Evolutionary conservation across 2,329 filamentous ascomycete species (phyloP).

Genomic region (Botrytis pseudocinerea): DNA sequence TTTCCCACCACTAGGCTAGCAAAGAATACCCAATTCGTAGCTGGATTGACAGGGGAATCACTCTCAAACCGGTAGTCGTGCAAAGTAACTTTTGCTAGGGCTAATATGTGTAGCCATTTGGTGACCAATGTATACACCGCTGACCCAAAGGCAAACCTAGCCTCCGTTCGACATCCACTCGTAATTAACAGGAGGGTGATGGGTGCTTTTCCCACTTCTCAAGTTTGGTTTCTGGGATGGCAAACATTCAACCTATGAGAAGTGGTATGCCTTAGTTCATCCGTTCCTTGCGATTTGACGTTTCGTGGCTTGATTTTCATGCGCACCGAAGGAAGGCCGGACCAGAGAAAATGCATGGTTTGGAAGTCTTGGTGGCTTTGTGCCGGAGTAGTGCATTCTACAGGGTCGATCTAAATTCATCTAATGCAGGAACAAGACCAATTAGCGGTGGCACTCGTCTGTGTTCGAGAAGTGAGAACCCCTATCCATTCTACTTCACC

Average conservation of each 20-base stretch:
- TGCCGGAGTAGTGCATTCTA: not conserved
- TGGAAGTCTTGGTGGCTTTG: not conserved
- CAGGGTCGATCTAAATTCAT: not conserved
- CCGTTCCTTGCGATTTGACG: constrained; percentile 13
- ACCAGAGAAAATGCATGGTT: constrained; percentile 19
- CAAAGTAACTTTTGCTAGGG: not conserved
- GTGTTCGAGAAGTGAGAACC: not conserved
- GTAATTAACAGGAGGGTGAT: not conserved
- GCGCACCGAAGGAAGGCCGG: constrained; percentile 20
- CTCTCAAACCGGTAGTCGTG: constrained; percentile 16
- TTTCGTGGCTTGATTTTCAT: constrained; percentile 19
- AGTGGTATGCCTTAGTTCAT: not conserved
- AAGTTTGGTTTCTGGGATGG: not conserved
- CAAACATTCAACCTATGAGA: constrained; percentile 9
- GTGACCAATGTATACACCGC: constrained; percentile 5
- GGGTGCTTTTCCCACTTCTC: constrained; percentile 1
- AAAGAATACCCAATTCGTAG: constrained; percentile 2
- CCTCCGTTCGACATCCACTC: constrained; percentile 12
- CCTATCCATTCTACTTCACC: constrained; percentile 8
- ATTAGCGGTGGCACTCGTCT: not conserved
- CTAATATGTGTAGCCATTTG: not conserved
- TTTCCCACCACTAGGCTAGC: not conserved
- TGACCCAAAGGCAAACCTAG: not conserved
- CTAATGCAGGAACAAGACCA: constrained; percentile 21
- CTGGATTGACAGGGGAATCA: constrained; percentile 17